Evolutionary conservation across 1,139 yeast species (phyloP), one percentile per base, ranked within the genome.

Genomic region (Torulaspora pretoriensis): DNA sequence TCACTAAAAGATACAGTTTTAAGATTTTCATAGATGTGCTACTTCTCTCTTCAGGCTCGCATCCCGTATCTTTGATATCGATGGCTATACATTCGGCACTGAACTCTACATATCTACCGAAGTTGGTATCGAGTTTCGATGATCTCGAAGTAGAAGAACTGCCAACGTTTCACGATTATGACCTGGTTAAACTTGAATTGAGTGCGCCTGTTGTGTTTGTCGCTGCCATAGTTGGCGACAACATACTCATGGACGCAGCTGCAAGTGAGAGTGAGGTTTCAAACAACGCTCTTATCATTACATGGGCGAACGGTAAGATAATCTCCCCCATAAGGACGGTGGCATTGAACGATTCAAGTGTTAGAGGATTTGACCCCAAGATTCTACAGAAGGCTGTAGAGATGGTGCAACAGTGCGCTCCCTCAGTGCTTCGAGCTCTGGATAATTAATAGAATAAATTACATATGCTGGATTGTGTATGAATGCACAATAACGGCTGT

Each of bases 401-500:
- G 28, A 43, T 64, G 41, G 51, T 64, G 8, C 53, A 58, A 30
- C 38, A 55, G 34, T 48, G 55, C 42, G 68, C 65, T 8, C 50
- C 54, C 3, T 59, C 56, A 9, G 59, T 64, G 26, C 53, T 59
- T 16, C 43, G 46, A 31, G 62, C 66, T 40, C 48, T 64, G 28
- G 40, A 42, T 34, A 42, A 40, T 32, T 26, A 38, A 23, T 47
- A 43, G 36, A 33, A 10, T 28, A 14, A 28, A 19, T 51, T 54
- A 60, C 58, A 61, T 54, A 60, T 86, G 89, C 61, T 88, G 95
- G 9, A 80, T 70, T 1, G 96, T 81, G 60, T 90, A 90, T 0
- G 96, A 94, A 63, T 90, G 95, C 3, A 87, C 96, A 34, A 89
- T 79, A 24, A 90, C 89, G 0, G 97, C 97, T 0, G 97, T 83